Percentiles rank a stretch among this genome's conserved stretches.
These are phyloP conservation scores for Aspergillus bridgeri DNA, from an alignment of 495 filamentous ascomycete genomes.

Conservation along the genomic window DNA sequence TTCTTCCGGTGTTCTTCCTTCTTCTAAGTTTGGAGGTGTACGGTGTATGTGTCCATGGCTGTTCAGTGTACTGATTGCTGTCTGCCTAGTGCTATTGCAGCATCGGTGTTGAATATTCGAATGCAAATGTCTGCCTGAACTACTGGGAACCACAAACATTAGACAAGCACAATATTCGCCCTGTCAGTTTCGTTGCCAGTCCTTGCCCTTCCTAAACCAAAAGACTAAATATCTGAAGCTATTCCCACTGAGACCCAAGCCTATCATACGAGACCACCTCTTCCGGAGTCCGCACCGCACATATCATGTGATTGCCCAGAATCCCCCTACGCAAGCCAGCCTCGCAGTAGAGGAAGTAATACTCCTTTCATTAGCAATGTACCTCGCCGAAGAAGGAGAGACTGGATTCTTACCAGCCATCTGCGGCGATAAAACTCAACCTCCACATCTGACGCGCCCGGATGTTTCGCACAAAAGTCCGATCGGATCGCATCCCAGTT, in stretches of 20 bases:
- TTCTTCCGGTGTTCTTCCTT: no score
- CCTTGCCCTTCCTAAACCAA: no score
- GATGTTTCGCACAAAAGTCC: constrained; percentile 50
- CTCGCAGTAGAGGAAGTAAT: constrained; percentile 72
- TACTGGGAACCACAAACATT: no score
- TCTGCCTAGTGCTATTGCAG: no score
- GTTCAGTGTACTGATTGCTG: no score
- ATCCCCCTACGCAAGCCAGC: constrained; percentile 68
- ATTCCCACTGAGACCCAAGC: neutral
- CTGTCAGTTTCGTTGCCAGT: no score
- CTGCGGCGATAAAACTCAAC: constrained; percentile 64
- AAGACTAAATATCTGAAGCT: neutral
- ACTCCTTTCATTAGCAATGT: constrained; percentile 18
- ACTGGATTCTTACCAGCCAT: constrained; percentile 44
- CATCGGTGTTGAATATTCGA: no score
- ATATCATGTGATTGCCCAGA: constrained; percentile 66
- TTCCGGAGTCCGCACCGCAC: constrained; percentile 22
- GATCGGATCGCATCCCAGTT: constrained; percentile 55
- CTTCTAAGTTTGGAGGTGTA: no score
- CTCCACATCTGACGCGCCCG: constrained; percentile 52
- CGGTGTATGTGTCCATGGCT: no score
- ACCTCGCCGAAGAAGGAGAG: neutral
- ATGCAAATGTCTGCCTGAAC: no score
- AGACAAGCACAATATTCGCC: no score
- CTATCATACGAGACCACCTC: neutral